Conservation (phyloP, 1,139 yeast species). For the Zhuliangozyma parablackwelliae region DNA sequence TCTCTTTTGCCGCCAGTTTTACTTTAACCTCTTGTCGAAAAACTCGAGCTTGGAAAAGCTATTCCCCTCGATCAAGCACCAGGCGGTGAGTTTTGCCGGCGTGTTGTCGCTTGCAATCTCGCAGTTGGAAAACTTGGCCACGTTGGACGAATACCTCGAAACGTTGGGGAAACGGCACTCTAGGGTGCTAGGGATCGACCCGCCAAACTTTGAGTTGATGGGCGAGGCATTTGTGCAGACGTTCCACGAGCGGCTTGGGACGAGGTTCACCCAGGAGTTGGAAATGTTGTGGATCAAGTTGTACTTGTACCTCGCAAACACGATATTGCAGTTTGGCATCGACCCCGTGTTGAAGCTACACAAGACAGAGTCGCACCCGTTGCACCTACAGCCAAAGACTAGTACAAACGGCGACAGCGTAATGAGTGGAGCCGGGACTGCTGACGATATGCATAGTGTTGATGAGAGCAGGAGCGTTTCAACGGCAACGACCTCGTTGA, state of each 20-base stretch:
- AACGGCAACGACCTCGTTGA: too few species aligned
- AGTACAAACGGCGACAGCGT: too few species aligned
- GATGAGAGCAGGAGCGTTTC: too few species aligned
- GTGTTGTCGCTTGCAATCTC: constrained; percentile 62
- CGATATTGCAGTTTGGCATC: constrained; percentile 58
- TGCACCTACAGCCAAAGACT: background rate
- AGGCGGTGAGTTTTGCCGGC: constrained; percentile 78
- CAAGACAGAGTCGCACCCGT: constrained; percentile 2
- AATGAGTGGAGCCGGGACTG: too few species aligned
- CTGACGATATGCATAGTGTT: too few species aligned
- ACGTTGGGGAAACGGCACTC: constrained; percentile 73
- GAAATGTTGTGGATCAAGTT: constrained; percentile 72
- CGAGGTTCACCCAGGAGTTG: constrained; percentile 42
- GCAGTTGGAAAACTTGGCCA: constrained; percentile 34
- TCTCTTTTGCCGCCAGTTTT: constrained; percentile 58
- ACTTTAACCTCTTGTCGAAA: constrained; percentile 53
- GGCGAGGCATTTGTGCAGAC: constrained; percentile 76
- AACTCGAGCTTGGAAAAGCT: constrained; percentile 50
- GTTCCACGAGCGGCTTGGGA: constrained; percentile 61
- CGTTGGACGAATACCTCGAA: constrained; percentile 55
- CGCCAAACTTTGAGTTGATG: constrained; percentile 69
- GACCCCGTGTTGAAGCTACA: constrained; percentile 46
- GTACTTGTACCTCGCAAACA: constrained; percentile 59
- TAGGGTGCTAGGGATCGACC: constrained; percentile 70
- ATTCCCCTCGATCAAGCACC: constrained; percentile 65